phyloP scores from a whole-genome alignment of 192 early-diverging fungal species.

The Gigaspora rosea region DNA sequence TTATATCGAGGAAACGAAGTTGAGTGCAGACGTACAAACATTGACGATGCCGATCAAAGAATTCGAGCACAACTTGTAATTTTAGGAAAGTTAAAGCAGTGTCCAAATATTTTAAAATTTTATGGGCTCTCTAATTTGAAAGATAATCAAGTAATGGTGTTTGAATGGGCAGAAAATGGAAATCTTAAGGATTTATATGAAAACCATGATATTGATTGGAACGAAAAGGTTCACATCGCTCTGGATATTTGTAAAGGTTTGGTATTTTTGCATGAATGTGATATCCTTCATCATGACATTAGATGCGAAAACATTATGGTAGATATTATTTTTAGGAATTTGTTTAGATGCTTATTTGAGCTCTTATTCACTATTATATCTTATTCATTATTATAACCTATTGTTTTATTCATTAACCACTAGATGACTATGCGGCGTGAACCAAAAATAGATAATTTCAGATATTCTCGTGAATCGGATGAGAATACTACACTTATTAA shows the following conservation, averaged over 20 bases:
- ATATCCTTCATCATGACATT: conserved; percentile 7
- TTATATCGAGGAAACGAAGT: not conserved
- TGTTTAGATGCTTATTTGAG: no score
- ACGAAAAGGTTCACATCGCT: not conserved
- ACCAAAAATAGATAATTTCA: conserved; percentile 9
- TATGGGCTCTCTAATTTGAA: not conserved
- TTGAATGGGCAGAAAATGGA: no score
- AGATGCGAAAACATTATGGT: conserved; percentile 13
- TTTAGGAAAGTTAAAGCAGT: not conserved
- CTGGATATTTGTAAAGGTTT: conserved; percentile 11
- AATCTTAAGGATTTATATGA: no score
- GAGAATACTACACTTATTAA: not conserved
- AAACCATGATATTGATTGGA: not conserved
- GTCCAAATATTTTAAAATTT: conserved; percentile 1
- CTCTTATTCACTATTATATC: no score
- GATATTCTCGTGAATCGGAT: not conserved
- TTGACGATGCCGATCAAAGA: not conserved
- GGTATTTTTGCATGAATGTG: not conserved
- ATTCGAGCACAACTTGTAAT: conserved; percentile 1
- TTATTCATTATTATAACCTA: no score
- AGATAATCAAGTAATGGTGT: not conserved
- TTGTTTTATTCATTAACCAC: not conserved
- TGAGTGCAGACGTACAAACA: not conserved
- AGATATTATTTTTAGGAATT: no score
- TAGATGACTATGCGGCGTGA: not conserved